These are phyloP conservation scores for Coemansia reversa DNA, from an alignment of 192 early-diverging fungal genomes.

Conservation along the genomic window DNA sequence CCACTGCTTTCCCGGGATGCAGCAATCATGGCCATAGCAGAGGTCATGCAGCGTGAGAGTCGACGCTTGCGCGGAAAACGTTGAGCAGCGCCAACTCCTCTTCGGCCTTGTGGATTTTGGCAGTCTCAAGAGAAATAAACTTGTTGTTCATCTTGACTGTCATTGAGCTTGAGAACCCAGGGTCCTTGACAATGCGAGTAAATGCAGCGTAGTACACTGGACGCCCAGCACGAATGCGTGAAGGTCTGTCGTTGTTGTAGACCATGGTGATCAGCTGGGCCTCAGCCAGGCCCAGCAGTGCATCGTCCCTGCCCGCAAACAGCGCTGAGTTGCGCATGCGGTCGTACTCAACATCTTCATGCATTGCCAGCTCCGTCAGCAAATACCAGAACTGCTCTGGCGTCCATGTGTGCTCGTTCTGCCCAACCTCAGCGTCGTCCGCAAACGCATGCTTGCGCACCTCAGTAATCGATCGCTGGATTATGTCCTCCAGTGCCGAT, in stretches of 20 bases:
- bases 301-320: constrained; percentile 81
- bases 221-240: constrained; percentile 73
- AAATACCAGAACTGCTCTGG: constrained; percentile 91
- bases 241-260: constrained; percentile 80
- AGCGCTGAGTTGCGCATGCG: constrained; percentile 73
- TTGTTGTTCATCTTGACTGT: constrained; percentile 63
- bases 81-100: constrained; percentile 60
- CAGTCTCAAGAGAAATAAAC: constrained; percentile 58
- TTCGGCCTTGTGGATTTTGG: constrained; percentile 64
- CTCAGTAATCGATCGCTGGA: constrained; percentile 76
- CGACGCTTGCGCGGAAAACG: constrained; percentile 40
- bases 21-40: constrained; percentile 34
- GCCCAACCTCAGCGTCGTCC: constrained; percentile 51
- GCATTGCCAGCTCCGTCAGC: constrained; percentile 65
- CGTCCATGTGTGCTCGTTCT: constrained; percentile 66
- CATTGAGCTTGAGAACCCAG: constrained; percentile 78
- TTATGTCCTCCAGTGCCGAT: constrained; percentile 83
- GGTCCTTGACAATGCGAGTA: constrained; percentile 66
- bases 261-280: constrained; percentile 82
- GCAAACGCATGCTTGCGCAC: constrained; percentile 85
- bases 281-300: constrained; percentile 84
- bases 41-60: constrained; percentile 31
- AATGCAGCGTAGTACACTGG: constrained; percentile 85
- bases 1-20: constrained; percentile 19
- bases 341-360: constrained; percentile 76